Conservation (phyloP, 129 eudicot species). For the Cynara cardunculus region DNA sequence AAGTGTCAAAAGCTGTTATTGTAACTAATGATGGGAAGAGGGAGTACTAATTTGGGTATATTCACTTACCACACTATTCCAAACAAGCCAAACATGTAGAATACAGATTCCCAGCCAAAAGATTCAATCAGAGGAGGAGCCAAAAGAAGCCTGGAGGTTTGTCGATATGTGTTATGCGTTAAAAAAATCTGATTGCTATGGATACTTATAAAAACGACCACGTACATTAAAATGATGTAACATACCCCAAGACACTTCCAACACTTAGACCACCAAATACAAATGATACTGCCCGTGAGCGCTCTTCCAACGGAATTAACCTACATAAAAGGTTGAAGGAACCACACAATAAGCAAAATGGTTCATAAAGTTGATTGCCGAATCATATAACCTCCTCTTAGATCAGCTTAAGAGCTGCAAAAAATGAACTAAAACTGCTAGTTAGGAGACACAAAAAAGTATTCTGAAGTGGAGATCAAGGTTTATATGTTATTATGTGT, state of each 20-base stretch:
- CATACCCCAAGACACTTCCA: conserved; percentile 95
- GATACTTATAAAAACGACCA: no score
- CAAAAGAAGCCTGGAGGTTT: conserved; percentile 79
- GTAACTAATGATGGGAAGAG: not conserved
- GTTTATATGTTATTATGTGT: no score
- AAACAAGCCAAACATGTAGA: conserved; percentile 80
- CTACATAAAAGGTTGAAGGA: conserved; percentile 38
- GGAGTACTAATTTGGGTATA: not conserved
- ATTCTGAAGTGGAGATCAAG: not conserved
- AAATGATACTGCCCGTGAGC: conserved; percentile 95
- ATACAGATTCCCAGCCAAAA: conserved; percentile 97
- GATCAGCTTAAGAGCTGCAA: not conserved
- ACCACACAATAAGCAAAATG: conserved; percentile 1
- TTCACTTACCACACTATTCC: conserved; percentile 88
- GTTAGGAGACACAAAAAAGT: not conserved
- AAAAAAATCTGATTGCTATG: not conserved
- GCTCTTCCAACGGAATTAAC: conserved; percentile 84
- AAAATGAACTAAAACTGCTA: not conserved
- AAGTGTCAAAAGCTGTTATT: no score
- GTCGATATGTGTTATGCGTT: not conserved
- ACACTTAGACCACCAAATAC: conserved; percentile 97
- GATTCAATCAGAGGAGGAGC: conserved; percentile 90
- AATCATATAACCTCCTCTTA: not conserved
- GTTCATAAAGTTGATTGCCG: not conserved
- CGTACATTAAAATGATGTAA: conserved; percentile 11